Base-by-base conservation (phyloP, 2,329 filamentous ascomycete species). In the Phoma herbarum region DNA sequence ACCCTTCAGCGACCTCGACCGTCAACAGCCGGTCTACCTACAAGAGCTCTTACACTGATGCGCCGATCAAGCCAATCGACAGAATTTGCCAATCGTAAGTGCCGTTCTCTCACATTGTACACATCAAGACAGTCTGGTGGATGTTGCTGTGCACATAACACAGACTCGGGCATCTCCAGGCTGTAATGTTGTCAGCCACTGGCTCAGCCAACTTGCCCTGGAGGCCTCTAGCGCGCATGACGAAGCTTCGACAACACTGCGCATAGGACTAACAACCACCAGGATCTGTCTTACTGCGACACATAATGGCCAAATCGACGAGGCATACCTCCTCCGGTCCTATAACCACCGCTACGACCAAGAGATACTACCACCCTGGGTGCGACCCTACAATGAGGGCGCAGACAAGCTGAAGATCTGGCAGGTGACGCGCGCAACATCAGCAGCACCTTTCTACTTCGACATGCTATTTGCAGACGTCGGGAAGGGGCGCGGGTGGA, bases 361-460 rank as follows among this genome's bases (percentile, higher is more conserved):
- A 8, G 68, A 77, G 0, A 75, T 78, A 0, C 73, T 78, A 3
- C 79, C 78, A 0, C 76, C 78, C 1, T 83, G 80, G 79, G 77
- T 81, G 6, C 80, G 77, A 3, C 72, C 74, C 1, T 83, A 83
- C 72, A 83, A 83, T 61, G 77, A 80, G 66, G 80, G 79, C 9
- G 77, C 78, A 6, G 80, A 82, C 56, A 70, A 73, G 41, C 69
- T 83, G 16, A 75, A 78, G 1, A 83, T 85, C 39, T 85, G 82
- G 78, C 71, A 84, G 67, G 83, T 83, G 1, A 83, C 81, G 0
- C 70, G 82, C 8, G 83, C 83, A 2, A 85, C 83, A 0, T 82
- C 80, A 1, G 83, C 83, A 2, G 83, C 83, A 0, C 82, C 83
- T 0, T 83, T 83, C 65, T 83, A 81, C 68, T 83, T 83, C 70